phyloP scores from a whole-genome alignment of 1,284 basidiomycete species.

The Cryptococcus amylolentus region DNA sequence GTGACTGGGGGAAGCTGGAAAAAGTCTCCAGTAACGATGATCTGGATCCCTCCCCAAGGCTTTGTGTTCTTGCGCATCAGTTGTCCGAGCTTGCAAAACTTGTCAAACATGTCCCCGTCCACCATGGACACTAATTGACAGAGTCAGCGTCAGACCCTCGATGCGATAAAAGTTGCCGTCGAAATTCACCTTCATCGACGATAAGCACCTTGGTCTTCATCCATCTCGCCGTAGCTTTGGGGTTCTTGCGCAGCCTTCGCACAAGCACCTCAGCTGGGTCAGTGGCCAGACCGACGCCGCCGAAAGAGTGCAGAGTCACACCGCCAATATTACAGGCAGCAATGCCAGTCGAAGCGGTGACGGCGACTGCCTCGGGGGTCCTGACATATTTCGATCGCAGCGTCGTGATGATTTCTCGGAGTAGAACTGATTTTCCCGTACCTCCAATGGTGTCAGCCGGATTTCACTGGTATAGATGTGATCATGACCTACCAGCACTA shows the following conservation, averaged over 20 bases:
- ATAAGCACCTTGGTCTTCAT: conserved; percentile 73
- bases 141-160: conserved; percentile 53
- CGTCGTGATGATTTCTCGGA: conserved; percentile 78
- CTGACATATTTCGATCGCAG: conserved; percentile 56
- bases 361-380: conserved; percentile 62
- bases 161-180: background rate
- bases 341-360: conserved; percentile 87
- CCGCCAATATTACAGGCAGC: conserved; percentile 94
- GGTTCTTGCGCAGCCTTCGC: conserved; percentile 67
- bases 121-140: conserved; percentile 83
- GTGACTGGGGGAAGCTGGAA: conserved; percentile 93
- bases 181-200: conserved; percentile 78
- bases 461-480: background rate
- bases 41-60: conserved; percentile 94
- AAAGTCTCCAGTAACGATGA: conserved; percentile 93
- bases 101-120: conserved; percentile 69
- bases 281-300: conserved; percentile 77
- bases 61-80: conserved; percentile 57
- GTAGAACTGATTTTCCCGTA: conserved; percentile 89
- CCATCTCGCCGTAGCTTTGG: conserved; percentile 68
- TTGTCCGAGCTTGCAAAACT: conserved; percentile 47
- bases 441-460: conserved; percentile 54
- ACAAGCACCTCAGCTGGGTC: conserved; percentile 64
- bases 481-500: conserved; percentile 70
- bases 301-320: conserved; percentile 88